Evolutionary conservation across 768 basidiomycete species (phyloP), one percentile per base, ranked within the genome.

Genomic region (Kwoniella dejecticola): DNA sequence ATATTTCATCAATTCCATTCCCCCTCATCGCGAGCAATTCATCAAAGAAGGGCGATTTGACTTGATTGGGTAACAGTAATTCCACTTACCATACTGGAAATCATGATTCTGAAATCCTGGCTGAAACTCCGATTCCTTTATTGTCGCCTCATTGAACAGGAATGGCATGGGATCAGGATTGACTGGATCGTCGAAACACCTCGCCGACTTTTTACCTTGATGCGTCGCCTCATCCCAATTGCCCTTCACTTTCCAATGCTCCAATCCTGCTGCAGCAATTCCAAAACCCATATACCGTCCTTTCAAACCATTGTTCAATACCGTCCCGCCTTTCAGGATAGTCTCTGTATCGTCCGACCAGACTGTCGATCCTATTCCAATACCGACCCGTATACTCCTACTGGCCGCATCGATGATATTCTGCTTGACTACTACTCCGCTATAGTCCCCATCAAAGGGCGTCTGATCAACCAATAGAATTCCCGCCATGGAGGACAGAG

Each of bases 221-320:
- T 80, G 76, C 30, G 58, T 65, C 24, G 77, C 75, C 29, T 71
- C 69, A 47, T 74, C 72, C 63, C 73, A 58, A 64, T 82, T 82
- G 33, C 80, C 80, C n/a, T 68, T 60, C 13, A 81, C 74, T 11
- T 69, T 80, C 60, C 77, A 82, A 21, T 72, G 66, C 7, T 71
- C 67, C 42, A 78, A 64, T 4, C 80, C 80, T 2, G 78, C 76
- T 12, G 78, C 76, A 3, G 80, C 80, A 54, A 82, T 79, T 10
- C 79, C 81, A 60, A 79, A 82, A 5, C 81, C 81, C 70, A 79
- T 79, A 41, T 80, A 79, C n/a, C 73, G 64, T 0, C 81, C 81
- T 33, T 77, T 60, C 27, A 78, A 41, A 44, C 66, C 68, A 64
- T 82, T 82, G 38, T 63, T 73, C n/a, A 67, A 50, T 10, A 81